A percentile compares a stretch with the other conserved stretches of the same genome.
phyloP scores from a whole-genome alignment of 306 rosid species.

The Rosa rugosa region DNA sequence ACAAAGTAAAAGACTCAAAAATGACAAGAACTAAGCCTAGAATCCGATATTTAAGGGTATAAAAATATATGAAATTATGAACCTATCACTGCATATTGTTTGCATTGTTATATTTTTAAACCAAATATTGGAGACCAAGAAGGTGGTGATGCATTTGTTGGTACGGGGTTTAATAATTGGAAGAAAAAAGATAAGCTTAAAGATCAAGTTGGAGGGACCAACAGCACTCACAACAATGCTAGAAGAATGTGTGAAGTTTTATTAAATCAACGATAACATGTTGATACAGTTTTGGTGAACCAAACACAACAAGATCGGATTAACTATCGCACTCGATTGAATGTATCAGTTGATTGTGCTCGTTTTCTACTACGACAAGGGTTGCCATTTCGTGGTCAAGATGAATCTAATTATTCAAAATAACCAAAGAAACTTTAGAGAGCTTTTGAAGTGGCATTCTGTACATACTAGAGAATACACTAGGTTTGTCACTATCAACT shows the following conservation, averaged over 20 bases:
- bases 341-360: not conserved
- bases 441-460: not conserved
- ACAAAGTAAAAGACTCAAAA: too few species aligned
- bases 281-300: not conserved
- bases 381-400: not conserved
- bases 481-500: too few species aligned
- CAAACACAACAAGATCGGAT: not conserved
- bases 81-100: too few species aligned
- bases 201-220: not conserved
- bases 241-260: not conserved
- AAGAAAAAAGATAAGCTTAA: too few species aligned
- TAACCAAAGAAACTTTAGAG: not conserved
- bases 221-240: not conserved
- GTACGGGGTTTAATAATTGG: too few species aligned
- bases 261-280: not conserved
- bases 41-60: too few species aligned
- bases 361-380: not conserved
- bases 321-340: not conserved
- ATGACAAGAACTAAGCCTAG: too few species aligned
- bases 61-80: too few species aligned
- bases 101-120: too few species aligned
- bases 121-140: not conserved
- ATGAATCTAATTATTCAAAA: too few species aligned
- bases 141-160: too few species aligned
- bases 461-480: too few species aligned